Evolutionary conservation across 2,329 filamentous ascomycete genomes (phyloP), one percentile per base, ranked within the genome.

Genomic region (Apiospora hydei): DNA sequence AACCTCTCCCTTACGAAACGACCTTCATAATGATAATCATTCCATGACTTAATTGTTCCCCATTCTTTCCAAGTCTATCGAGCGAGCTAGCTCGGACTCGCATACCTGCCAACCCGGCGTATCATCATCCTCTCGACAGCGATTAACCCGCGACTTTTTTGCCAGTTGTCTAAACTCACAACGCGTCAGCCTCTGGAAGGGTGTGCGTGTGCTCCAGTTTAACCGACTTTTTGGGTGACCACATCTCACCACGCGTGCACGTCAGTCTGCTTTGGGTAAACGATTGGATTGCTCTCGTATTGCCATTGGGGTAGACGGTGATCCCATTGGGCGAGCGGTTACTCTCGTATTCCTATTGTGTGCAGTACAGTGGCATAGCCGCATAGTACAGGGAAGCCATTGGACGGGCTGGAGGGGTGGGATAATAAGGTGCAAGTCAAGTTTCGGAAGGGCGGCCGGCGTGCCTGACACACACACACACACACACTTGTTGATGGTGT

Each of bases 1-100:
- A 24, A 8, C 21, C 10, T 14, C 41, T 61, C 57, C 34, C 57
- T 64, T 41, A 41, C 57, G 30, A 64, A 64, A 64, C 57, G 57
- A 64, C 41, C 57, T 64, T 41, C 57, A n/a, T 64, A 64, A 64
- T 64, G 57, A 64, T 64, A 64, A 41, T 64, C 57, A 64, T 64
- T 41, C 57, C 57, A 64, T 64, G 57, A 64, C 57, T 41, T 64
- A 41, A 64, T 41, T 64, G 57, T 64, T 64, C 57, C 21, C 57
- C 57, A 41, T 41, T 64, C 57, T 64, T 64, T 64, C 57, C 57
- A 41, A 21, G 34, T 38, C 21, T n/a, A 41, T n/a, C 57, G 18
- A 41, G 21, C 46, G 34, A 34, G 34, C 18, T 24, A 64, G 46
- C 46, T 49, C 46, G 46, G 21, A 41, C 57, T 61, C 53, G 53